phyloP scores from a whole-genome alignment of 768 basidiomycete genomes.

The Mycena vitilis region DNA sequence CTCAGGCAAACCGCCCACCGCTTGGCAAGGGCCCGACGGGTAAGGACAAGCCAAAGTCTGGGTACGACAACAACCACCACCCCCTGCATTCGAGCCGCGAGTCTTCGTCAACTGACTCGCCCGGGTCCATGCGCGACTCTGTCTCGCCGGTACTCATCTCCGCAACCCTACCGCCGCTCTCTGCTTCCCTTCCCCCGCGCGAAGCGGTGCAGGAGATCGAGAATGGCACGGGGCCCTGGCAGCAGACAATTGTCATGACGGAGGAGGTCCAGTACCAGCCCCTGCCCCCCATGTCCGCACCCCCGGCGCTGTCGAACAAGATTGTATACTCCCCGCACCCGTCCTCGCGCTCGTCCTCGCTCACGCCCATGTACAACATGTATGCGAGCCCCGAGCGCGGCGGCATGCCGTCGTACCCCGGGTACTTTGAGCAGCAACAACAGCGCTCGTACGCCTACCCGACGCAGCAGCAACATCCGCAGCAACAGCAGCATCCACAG shows the following conservation, averaged over 20 bases:
- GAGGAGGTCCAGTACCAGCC: constrained; percentile 58
- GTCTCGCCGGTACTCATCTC: constrained; percentile 70
- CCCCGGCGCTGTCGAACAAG: constrained; percentile 56
- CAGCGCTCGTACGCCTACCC: constrained; percentile 12
- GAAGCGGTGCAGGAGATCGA: constrained; percentile 60
- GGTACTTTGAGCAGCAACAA: constrained; percentile 22
- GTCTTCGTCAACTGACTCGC: constrained; percentile 56
- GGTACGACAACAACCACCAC: constrained; percentile 49
- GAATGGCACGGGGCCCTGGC: constrained; percentile 56
- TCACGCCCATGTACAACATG: constrained; percentile 34
- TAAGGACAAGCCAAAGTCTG: constrained; percentile 78
- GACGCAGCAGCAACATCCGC: constrained; percentile 1
- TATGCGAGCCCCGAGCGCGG: constrained; percentile 20
- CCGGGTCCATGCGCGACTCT: constrained; percentile 68
- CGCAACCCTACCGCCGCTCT: constrained; percentile 44
- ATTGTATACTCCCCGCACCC: constrained; percentile 20
- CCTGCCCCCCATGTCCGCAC: constrained; percentile 57
- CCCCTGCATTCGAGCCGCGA: constrained; percentile 54
- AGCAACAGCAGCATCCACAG: not conserved
- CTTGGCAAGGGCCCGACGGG: constrained; percentile 90
- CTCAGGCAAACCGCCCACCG: constrained; percentile 76
- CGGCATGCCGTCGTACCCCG: constrained; percentile 1
- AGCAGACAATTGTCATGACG: constrained; percentile 64
- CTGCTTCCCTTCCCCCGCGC: constrained; percentile 50
- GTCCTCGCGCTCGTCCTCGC: constrained; percentile 30